These are phyloP conservation scores for Pyrenophora graminea DNA, from an alignment of 2,329 filamentous ascomycete genomes.

Conservation along the genomic window DNA sequence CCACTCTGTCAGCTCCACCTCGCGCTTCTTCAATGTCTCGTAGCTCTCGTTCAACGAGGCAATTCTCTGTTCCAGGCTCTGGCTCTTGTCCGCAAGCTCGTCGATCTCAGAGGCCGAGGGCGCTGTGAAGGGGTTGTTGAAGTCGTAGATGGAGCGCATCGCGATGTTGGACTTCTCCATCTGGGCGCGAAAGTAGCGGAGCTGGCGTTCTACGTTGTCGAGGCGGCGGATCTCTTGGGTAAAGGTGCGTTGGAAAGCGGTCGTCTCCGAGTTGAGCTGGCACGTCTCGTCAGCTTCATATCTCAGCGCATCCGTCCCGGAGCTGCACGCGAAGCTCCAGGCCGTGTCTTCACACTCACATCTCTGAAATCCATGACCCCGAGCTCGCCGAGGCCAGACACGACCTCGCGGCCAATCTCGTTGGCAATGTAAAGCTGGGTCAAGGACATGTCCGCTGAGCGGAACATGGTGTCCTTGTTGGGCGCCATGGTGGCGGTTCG, in stretches of 20 bases:
- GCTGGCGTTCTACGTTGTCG: conserved; percentile 96
- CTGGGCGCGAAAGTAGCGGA: conserved; percentile 92
- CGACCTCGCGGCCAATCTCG: conserved; percentile 96
- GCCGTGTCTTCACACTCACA: conserved; percentile 60
- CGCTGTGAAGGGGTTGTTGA: conserved; percentile 81
- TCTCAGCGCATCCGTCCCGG: conserved; percentile 22
- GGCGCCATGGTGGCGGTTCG: conserved; percentile 60
- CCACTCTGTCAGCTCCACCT: conserved; percentile 97
- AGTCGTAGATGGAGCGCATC: conserved; percentile 88
- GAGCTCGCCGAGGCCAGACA: conserved; percentile 93
- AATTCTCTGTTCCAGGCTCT: conserved; percentile 89
- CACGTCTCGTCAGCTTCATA: conserved; percentile 30
- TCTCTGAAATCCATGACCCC: conserved; percentile 97
- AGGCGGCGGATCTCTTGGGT: conserved; percentile 96
- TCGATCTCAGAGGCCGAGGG: conserved; percentile 95
- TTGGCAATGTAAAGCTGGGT: conserved; percentile 99
- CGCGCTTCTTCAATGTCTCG: conserved; percentile 95
- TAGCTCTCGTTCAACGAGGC: conserved; percentile 96
- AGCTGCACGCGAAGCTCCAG: conserved; percentile 19
- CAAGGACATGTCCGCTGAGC: conserved; percentile 99
- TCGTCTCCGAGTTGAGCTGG: conserved; percentile 89
- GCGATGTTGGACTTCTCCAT: conserved; percentile 91
- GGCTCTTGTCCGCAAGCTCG: conserved; percentile 87
- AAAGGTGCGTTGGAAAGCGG: conserved; percentile 94
- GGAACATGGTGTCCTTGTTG: conserved; percentile 89